A percentile compares a stretch with the other conserved stretches of the same genome.
Evolutionary conservation across 2,329 filamentous ascomycete genomes (phyloP).

Genomic region (Talaromyces sp.): DNA sequence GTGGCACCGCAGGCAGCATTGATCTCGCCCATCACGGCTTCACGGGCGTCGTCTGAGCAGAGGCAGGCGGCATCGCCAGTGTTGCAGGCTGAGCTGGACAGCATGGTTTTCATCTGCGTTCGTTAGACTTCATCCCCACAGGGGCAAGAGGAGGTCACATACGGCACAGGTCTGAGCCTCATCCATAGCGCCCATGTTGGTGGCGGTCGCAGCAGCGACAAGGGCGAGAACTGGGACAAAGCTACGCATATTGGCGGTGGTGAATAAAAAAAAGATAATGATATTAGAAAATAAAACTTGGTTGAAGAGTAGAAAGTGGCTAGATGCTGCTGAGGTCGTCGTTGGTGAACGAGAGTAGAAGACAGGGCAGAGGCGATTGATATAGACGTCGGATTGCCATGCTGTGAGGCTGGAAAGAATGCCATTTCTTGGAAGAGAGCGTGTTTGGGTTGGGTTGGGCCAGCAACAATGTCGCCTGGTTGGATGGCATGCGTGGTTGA

Average conservation of each 20-base stretch:
- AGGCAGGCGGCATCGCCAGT: constrained; percentile 11
- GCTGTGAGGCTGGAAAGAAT: neutral
- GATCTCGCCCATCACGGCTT: constrained; percentile 9
- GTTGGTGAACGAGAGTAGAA: neutral
- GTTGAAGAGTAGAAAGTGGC: neutral
- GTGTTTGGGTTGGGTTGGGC: neutral
- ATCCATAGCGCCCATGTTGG: constrained; percentile 2
- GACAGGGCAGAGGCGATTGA: neutral
- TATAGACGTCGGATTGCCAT: neutral
- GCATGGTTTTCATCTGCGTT: constrained; percentile 7
- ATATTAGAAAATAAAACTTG: neutral
- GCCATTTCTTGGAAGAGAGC: neutral
- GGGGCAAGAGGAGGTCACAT: neutral
- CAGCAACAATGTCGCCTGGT: neutral
- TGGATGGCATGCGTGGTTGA: neutral
- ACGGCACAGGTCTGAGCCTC: constrained; percentile 8
- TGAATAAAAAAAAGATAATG: neutral
- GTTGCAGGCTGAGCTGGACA: constrained; percentile 10
- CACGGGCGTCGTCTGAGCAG: constrained; percentile 7
- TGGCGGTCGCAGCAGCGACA: constrained; percentile 6
- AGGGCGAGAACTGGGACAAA: constrained; percentile 8
- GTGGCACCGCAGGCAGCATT: constrained; percentile 6
- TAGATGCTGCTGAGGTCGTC: neutral
- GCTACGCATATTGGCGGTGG: constrained; percentile 5
- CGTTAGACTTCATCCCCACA: neutral